phyloP scores from a whole-genome alignment of 148 eudicot genomes.

The Silene latifolia region DNA sequence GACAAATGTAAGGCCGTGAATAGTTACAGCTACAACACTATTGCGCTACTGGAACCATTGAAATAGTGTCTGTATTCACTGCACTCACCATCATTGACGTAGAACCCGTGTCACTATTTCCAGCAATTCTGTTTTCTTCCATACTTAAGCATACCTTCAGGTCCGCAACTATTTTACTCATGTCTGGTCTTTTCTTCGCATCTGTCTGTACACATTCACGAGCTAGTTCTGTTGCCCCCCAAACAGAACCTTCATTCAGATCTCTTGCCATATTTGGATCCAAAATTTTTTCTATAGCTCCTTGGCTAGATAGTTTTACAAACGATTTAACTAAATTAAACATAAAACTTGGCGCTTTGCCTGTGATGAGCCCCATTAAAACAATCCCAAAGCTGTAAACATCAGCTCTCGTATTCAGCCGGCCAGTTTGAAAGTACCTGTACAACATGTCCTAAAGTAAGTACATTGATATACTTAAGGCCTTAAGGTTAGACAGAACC shows the following conservation, averaged over 20 bases:
- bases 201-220: neutral
- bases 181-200: neutral
- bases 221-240: neutral
- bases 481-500: too few relatives aligned
- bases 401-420: constrained; percentile 1
- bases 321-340: constrained; percentile 3
- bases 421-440: neutral
- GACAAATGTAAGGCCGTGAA: too few relatives aligned
- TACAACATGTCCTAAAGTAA: neutral
- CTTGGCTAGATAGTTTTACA: neutral
- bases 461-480: too few relatives aligned
- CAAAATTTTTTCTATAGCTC: neutral
- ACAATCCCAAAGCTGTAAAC: constrained; percentile 18
- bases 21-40: neutral
- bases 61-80: too few relatives aligned
- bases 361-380: constrained; percentile 5
- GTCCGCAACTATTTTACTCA: neutral
- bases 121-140: neutral
- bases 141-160: constrained; percentile 1
- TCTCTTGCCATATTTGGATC: neutral
- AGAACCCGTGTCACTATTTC: neutral
- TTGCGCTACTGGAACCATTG: neutral
- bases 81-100: neutral
- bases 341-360: neutral
- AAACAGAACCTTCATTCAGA: neutral